phyloP scores from a whole-genome alignment of 2,329 filamentous ascomycete genomes.

The Dothidotthia symphoricarpi region DNA sequence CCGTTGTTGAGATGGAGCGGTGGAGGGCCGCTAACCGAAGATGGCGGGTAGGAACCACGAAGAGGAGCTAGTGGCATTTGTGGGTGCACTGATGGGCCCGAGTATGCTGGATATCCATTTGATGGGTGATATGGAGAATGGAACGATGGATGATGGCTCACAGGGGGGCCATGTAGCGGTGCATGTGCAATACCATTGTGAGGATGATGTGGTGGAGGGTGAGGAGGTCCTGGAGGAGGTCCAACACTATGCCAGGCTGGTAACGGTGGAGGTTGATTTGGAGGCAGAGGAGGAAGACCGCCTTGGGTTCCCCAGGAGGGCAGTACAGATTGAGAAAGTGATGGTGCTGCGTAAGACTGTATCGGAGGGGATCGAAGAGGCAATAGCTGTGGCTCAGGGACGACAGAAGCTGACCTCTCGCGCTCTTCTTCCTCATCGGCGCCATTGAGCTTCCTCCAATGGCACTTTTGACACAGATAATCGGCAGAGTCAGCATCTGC shows the following conservation, averaged over 20 bases:
- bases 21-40: slow-evolving; percentile 28
- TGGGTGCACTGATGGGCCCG: slow-evolving; percentile 29
- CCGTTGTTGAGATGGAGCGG: slow-evolving; percentile 36
- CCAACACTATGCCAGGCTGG: slow-evolving; percentile 32
- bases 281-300: slow-evolving; percentile 14
- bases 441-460: slow-evolving; percentile 46
- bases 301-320: slow-evolving; percentile 25
- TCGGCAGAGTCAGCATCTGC: slow-evolving; percentile 9
- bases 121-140: slow-evolving; percentile 36
- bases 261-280: slow-evolving; percentile 31
- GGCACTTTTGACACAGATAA: slow-evolving; percentile 52
- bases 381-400: slow-evolving; percentile 36
- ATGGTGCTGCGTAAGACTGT: slow-evolving; percentile 23
- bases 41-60: slow-evolving; percentile 30
- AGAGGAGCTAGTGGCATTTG: slow-evolving; percentile 30
- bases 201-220: slow-evolving; percentile 27
- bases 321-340: slow-evolving; percentile 17
- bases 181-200: slow-evolving; percentile 35
- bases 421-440: slow-evolving; percentile 32
- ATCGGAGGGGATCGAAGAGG: slow-evolving; percentile 35
- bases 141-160: slow-evolving; percentile 31
- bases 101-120: slow-evolving; percentile 38
- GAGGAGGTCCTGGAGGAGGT: slow-evolving; percentile 22
- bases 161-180: slow-evolving; percentile 22
- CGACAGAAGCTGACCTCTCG: slow-evolving; percentile 28